These are phyloP conservation scores for Arabis alpina DNA, from an alignment of 345 rosid genomes.

Conservation along the genomic window DNA sequence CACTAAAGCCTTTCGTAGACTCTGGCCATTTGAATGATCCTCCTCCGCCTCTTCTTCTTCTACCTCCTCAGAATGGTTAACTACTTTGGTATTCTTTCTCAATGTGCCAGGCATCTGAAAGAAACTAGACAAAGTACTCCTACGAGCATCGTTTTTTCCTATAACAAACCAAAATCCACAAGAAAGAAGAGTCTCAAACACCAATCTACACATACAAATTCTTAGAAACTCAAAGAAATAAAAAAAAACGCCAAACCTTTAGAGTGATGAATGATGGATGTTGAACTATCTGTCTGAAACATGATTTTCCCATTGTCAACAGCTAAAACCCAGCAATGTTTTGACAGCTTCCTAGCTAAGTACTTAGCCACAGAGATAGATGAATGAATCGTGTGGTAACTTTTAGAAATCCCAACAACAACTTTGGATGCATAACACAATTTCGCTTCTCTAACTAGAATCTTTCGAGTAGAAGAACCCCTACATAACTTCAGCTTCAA, in stretches of 20 bases:
- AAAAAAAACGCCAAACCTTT: constrained; percentile 47
- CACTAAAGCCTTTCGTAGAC: constrained; percentile 50
- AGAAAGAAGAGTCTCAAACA: constrained; percentile 10
- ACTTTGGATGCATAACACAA: constrained; percentile 59
- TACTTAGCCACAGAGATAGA: constrained; percentile 82
- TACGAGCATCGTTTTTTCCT: constrained; percentile 53
- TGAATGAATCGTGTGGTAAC: constrained; percentile 56
- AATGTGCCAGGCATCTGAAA: constrained; percentile 56
- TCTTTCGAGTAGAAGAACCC: constrained; percentile 65
- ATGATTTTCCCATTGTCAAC: constrained; percentile 72
- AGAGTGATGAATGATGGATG: constrained; percentile 38
- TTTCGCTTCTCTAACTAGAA: constrained; percentile 77
- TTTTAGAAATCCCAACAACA: constrained; percentile 65
- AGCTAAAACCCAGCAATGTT: constrained; percentile 67
- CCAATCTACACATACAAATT: not conserved
- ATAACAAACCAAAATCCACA: constrained; percentile 25
- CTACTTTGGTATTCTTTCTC: constrained; percentile 56
- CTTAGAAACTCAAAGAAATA: constrained; percentile 3
- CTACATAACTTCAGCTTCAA: constrained; percentile 82
- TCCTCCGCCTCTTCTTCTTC: constrained; percentile 14
- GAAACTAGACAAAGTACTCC: constrained; percentile 55
- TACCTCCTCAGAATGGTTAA: constrained; percentile 35
- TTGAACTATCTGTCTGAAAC: constrained; percentile 64
- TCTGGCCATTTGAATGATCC: constrained; percentile 39
- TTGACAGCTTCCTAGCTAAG: constrained; percentile 74